These are phyloP conservation scores for Fusarium sp. DNA, from an alignment of 2,329 filamentous ascomycete genomes.

Conservation along the genomic window DNA sequence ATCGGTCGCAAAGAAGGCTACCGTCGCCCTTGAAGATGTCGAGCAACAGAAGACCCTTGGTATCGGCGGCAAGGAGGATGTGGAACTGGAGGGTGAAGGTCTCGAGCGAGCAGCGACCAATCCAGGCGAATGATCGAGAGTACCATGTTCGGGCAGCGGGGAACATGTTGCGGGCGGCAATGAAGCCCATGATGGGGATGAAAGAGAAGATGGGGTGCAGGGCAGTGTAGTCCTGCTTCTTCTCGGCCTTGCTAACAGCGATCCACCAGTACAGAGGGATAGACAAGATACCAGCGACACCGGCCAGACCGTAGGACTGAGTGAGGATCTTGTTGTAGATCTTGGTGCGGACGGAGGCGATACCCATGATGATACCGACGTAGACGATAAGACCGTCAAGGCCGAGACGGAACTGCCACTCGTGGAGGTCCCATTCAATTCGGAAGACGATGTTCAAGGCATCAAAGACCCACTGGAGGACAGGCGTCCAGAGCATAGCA, in stretches of 20 bases:
- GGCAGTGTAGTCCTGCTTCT: constrained; percentile 55
- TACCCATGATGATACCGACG: constrained; percentile 61
- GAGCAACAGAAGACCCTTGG: constrained; percentile 55
- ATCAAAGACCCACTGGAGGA: constrained; percentile 36
- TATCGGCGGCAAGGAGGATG: constrained; percentile 69
- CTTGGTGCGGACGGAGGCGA: constrained; percentile 39
- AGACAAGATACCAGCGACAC: constrained; percentile 29
- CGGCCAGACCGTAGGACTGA: constrained; percentile 32
- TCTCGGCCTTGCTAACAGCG: constrained; percentile 42
- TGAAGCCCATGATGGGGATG: constrained; percentile 64
- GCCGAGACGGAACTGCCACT: constrained; percentile 62
- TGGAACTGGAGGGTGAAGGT: constrained; percentile 71
- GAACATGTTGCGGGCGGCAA: constrained; percentile 62
- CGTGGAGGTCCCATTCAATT: constrained; percentile 60
- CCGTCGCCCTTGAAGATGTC: constrained; percentile 36
- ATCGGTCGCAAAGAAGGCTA: constrained; percentile 39
- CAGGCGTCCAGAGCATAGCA: constrained; percentile 30
- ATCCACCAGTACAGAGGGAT: constrained; percentile 49
- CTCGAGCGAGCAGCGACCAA: constrained; percentile 68
- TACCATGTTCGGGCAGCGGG: constrained; percentile 30
- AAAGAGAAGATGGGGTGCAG: constrained; percentile 65
- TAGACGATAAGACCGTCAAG: constrained; percentile 68
- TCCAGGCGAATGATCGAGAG: constrained; percentile 59
- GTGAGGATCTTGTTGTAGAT: constrained; percentile 38
- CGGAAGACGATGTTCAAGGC: constrained; percentile 55